Percentiles rank a stretch among this genome's conserved stretches.
Evolutionary conservation across 164 flowering plant genomes (phyloP).

Genomic region (Stephania yunnanensis): DNA sequence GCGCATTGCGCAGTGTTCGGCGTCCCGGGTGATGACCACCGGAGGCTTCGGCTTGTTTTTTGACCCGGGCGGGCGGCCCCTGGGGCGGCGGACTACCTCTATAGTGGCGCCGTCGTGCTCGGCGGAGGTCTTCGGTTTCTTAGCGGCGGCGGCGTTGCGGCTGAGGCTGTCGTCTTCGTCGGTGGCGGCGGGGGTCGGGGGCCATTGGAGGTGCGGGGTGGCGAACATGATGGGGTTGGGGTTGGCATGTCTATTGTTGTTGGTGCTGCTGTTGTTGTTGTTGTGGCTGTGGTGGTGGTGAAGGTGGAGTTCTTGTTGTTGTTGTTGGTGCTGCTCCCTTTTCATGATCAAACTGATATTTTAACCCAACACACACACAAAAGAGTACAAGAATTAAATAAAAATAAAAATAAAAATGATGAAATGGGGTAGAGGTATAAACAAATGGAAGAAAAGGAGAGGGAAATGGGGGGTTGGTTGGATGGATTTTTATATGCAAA

Average conservation of each 20-base stretch:
- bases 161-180: conserved; percentile 32
- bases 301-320: conserved; percentile 6
- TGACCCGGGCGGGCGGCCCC: conserved; percentile 79
- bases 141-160: conserved; percentile 14
- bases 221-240: too few species aligned
- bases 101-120: conserved; percentile 47
- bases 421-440: not conserved
- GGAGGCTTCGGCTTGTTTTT: conserved; percentile 72
- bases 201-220: too few species aligned
- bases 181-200: conserved; percentile 15
- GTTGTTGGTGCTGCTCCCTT: too few species aligned
- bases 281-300: conserved; percentile 15
- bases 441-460: not conserved
- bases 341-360: too few species aligned
- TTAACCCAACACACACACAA: too few species aligned
- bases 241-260: not conserved
- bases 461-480: not conserved
- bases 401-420: not conserved
- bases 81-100: conserved; percentile 48
- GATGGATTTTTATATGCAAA: not conserved
- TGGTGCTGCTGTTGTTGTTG: conserved; percentile 15
- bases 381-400: too few species aligned
- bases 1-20: conserved; percentile 43
- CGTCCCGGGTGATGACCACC: conserved; percentile 44
- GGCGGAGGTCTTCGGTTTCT: not conserved